Evolutionary conservation across 176 grass and related monocot genomes (phyloP).

Genomic region (Rhynchospora breviuscula): DNA sequence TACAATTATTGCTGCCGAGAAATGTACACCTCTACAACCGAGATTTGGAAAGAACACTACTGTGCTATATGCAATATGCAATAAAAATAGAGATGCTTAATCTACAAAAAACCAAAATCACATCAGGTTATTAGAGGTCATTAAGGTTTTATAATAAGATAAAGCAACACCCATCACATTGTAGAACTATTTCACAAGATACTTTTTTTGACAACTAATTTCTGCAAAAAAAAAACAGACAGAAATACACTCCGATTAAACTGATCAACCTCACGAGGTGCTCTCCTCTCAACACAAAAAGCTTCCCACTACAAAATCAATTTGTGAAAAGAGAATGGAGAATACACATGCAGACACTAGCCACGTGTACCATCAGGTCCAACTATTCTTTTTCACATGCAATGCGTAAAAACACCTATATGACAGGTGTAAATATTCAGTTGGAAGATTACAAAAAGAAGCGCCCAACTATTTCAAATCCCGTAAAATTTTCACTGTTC

Average conservation of each 20-base stretch:
- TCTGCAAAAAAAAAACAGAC: not conserved
- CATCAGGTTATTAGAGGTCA: not conserved
- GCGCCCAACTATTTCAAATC: not conserved
- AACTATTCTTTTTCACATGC: not conserved
- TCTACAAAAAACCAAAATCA: not conserved
- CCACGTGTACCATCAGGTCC: not conserved
- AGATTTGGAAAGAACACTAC: too few species aligned
- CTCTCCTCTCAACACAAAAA: not conserved
- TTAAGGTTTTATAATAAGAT: too few species aligned
- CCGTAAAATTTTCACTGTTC: not conserved
- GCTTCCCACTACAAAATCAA: not conserved
- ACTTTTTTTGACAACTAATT: not conserved
- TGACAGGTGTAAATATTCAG: not conserved
- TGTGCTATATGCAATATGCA: not conserved
- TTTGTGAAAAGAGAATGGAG: slow-evolving; percentile 1
- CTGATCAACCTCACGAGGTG: not conserved
- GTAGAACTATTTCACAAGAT: not conserved
- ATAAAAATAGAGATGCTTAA: not conserved
- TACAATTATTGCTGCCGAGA: not conserved
- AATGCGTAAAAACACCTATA: not conserved
- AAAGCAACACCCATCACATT: not conserved
- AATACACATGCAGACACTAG: not conserved
- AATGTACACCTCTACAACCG: too few species aligned
- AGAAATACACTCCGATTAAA: not conserved
- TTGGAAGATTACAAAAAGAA: not conserved